Evolutionary conservation across 225 moss, liverwort and hornwort genomes (phyloP).

Genomic region (Physcomitrellopsis africana): DNA sequence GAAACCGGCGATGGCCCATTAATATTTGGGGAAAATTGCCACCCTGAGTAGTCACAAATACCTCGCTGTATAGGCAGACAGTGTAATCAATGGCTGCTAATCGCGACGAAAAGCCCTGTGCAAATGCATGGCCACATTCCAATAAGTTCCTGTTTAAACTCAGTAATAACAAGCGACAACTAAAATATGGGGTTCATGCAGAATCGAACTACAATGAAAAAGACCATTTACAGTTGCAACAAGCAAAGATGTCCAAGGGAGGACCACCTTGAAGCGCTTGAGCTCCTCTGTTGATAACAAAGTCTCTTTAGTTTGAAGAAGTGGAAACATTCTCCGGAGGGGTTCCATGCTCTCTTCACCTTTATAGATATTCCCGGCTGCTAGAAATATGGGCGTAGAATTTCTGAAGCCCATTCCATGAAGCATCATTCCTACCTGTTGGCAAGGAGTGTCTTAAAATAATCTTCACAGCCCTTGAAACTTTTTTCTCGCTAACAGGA

Average conservation of each 20-base stretch:
- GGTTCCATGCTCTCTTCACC: slow-evolving; percentile 64
- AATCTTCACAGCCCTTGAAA: no score
- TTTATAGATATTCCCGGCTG: slow-evolving; percentile 73
- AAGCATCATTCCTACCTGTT: slow-evolving; percentile 84
- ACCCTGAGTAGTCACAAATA: slow-evolving; percentile 83
- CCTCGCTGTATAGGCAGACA: slow-evolving; percentile 81
- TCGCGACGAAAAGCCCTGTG: slow-evolving; percentile 68
- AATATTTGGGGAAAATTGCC: slow-evolving; percentile 92
- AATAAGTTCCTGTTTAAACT: neutral
- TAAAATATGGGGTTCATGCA: no score
- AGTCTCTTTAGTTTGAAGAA: slow-evolving; percentile 68
- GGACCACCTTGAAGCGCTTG: slow-evolving; percentile 58
- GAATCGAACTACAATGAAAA: no score
- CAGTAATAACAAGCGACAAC: no score
- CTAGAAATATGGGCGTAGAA: slow-evolving; percentile 75
- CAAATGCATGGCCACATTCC: neutral
- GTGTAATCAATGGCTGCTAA: slow-evolving; percentile 86
- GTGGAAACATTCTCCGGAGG: slow-evolving; percentile 79
- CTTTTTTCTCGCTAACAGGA: no score
- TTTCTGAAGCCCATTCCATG: slow-evolving; percentile 82
- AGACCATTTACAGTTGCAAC: no score
- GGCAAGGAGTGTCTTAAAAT: neutral
- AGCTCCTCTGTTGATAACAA: slow-evolving; percentile 66
- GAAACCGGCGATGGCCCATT: slow-evolving; percentile 76
- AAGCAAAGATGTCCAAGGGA: no score